Evolutionary conservation across 345 rosid species (phyloP).

Genomic region (Trapa bicornis): DNA sequence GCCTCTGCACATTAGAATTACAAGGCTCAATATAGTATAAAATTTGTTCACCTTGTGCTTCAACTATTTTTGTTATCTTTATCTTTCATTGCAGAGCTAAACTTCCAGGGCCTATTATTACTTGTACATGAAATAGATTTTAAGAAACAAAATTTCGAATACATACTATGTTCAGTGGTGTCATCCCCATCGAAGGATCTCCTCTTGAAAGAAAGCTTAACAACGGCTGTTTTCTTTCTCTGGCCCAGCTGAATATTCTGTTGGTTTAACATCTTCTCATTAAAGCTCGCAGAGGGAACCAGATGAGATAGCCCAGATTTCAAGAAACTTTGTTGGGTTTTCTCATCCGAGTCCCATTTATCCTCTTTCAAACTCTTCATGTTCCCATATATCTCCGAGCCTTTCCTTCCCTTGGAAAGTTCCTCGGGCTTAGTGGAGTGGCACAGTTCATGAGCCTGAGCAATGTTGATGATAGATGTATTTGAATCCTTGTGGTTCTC

Average conservation of each 20-base stretch:
- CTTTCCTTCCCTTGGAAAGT: conserved; percentile 19
- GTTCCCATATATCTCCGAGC: conserved; percentile 25
- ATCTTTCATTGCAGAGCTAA: not conserved
- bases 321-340: conserved; percentile 11
- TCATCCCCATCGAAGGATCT: conserved; percentile 61
- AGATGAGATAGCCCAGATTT: conserved; percentile 24
- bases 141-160: not conserved
- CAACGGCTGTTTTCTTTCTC: conserved; percentile 37
- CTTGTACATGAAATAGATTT: not conserved
- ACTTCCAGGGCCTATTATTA: not conserved
- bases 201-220: conserved; percentile 51
- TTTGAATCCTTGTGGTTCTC: conserved; percentile 6
- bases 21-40: not conserved
- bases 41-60: not conserved
- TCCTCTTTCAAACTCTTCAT: conserved; percentile 29
- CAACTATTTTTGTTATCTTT: not conserved
- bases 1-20: conserved; percentile 25
- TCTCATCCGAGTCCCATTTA: conserved; percentile 18
- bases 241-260: conserved; percentile 16
- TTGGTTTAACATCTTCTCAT: conserved; percentile 18
- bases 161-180: conserved; percentile 35
- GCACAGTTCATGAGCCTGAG: conserved; percentile 22
- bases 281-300: conserved; percentile 35
- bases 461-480: conserved; percentile 5
- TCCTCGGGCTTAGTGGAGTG: conserved; percentile 27